Evolutionary conservation across 169 alveolate genomes (phyloP), one percentile per base, ranked within the genome.

Genomic region (Plasmodium falciparum): DNA sequence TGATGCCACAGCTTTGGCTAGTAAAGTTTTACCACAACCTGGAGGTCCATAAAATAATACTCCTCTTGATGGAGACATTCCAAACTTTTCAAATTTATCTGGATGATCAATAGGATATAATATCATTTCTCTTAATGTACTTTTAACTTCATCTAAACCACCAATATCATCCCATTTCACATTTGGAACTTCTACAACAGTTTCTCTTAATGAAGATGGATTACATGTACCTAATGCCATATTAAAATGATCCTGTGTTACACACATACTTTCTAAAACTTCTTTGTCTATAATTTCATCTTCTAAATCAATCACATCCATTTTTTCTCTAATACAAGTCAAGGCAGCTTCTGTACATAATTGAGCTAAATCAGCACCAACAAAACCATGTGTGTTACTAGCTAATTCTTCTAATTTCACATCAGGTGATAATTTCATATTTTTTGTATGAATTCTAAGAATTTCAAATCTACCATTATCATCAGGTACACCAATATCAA

Each of bases 41-140:
- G 99, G 99, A n/a, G 99, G 99, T 12, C 99, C 99, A 94, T 99
- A 99, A 96, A 99, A 99, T 20, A 99, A 94, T 24, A 98, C 99
- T 5, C 99, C 99, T 33, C 99, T 96, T 24, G 99, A 97, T 66
- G 99, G 99, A 62, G 97, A 93, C 99, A 99, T 98, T 56, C 99
- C 99, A 74, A 98, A 98, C 92, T 98, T 97, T 92, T 98, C 99
- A 95, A 97, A 99, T 95, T 98, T 98, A 91, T 99, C 99, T 15
- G 99, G 99, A 90, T 98, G 99, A 67, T 98, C 99, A 62, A 95
- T 95, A 63, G 97, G 97, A 93, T 98, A 98, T 54, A 98, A 95
- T 56, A 99, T 99, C 99, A 98, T 97, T 93, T 99, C 99, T 93
- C 99, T 97, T 88, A 99, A 93, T 65, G 97, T 93, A 88, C 98